Conservation (phyloP, 495 filamentous ascomycete species). For the Neurospora sp. region DNA sequence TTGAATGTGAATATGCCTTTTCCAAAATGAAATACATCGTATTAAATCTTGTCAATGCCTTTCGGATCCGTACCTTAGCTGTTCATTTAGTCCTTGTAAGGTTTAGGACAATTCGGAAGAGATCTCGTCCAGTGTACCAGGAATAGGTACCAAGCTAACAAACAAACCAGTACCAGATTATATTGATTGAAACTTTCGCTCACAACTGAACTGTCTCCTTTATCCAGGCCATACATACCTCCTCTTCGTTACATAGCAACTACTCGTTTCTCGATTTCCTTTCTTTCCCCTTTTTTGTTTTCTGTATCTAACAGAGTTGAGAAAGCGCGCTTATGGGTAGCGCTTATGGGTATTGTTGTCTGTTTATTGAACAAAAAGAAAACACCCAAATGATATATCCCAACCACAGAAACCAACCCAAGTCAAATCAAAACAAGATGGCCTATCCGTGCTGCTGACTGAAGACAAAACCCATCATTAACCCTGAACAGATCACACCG, state of each 20-base stretch:
- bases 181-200: no score
- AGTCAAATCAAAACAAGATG: neutral
- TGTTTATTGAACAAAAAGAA: neutral
- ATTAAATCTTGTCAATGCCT: no score
- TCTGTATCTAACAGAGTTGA: neutral
- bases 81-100: no score
- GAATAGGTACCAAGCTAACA: no score
- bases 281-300: neutral
- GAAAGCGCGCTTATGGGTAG: neutral
- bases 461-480: neutral
- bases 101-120: no score
- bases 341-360: neutral
- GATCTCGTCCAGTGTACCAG: no score
- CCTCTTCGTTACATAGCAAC: neutral
- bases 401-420: neutral
- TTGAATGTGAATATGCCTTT: no score
- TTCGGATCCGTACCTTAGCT: no score
- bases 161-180: no score
- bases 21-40: no score
- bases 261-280: neutral
- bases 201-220: neutral
- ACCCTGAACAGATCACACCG: neutral
- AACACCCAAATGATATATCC: neutral
- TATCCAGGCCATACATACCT: neutral
- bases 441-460: neutral